These are phyloP conservation scores for Yarrowia divulgata DNA, from an alignment of 805 yeast species.

Conservation along the genomic window DNA sequence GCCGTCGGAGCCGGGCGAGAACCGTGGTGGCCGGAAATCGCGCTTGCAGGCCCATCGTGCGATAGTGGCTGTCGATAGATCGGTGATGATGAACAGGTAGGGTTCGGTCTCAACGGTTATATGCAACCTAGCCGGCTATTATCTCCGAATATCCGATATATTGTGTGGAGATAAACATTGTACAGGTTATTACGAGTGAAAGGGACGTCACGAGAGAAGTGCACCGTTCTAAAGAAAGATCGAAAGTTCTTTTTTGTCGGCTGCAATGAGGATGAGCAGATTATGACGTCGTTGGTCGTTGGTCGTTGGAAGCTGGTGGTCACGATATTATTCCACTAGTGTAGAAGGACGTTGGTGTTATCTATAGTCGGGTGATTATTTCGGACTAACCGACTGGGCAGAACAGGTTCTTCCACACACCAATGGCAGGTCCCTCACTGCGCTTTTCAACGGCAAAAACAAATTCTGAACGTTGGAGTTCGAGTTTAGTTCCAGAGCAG, in stretches of 20 bases:
- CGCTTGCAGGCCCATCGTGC: background rate
- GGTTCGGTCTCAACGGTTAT: constrained; percentile 19
- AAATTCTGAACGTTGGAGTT: too few relatives aligned
- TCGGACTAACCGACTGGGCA: background rate
- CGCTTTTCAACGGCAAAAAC: too few relatives aligned
- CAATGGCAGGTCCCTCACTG: too few relatives aligned
- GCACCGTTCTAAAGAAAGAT: too few relatives aligned
- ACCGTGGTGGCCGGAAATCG: background rate
- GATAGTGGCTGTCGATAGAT: background rate
- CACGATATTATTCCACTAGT: background rate
- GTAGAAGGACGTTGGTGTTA: background rate
- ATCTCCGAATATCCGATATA: constrained; percentile 21
- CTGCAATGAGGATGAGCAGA: too few relatives aligned
- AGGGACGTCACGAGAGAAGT: too few relatives aligned
- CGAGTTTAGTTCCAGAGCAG: too few relatives aligned
- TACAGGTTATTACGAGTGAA: too few relatives aligned
- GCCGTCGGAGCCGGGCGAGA: background rate
- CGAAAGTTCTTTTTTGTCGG: too few relatives aligned
- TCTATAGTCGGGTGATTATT: background rate
- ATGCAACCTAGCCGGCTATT: background rate
- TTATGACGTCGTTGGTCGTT: too few relatives aligned
- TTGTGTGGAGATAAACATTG: background rate
- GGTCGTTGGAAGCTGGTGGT: too few relatives aligned
- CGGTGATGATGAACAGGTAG: background rate
- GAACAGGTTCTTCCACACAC: too few relatives aligned